Base-by-base conservation (phyloP, 345 rosid genomes). In the Tarenaya hassleriana region DNA sequence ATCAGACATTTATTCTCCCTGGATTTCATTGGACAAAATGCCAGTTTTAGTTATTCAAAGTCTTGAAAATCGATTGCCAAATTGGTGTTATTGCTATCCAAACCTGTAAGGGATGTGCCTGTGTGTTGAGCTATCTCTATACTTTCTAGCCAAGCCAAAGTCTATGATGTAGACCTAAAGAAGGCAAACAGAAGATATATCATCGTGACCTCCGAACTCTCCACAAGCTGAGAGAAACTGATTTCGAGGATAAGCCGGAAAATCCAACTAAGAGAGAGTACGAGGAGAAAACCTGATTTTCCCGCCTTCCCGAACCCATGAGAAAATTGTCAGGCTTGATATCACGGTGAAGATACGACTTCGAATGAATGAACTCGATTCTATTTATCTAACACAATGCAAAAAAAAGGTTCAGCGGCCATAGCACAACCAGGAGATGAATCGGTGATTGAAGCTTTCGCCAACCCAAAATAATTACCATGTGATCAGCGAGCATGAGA, bases 401-500 rank as follows among this genome's bases (percentile, higher is more conserved):
- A 29, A 15, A 34, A 40, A 34, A 40, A 20, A 21, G 7, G 12
- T 50, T 16, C 0, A 3, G 8, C 1, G 35, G 47, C 15, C 38
- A 4, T 1, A 12, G n/a, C n/a, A 1, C 43, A 41, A 5, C 14
- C 32, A 8, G 12, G 18, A 48, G 45, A 38, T 55, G 17, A 39
- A 34, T 12, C n/a, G 46, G 55, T 9, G 20, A 3, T 16, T 17
- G 41, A 9, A 48, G 24, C 18, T 31, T 10, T 45, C 42, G 46
- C 14, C 15, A 4, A 52, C 31, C 14, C n/a, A 38, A 31, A 52
- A 10, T 11, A 5, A 55, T 18, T 72, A 88, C 98, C 97, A 92
- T 88, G 67, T 92, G 98, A 74, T 92, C 98, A 16, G 97, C 97
- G 54, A 92, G 82, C 98, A 92, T 88, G 49, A 92, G 91, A 61